Percentiles rank a stretch among this genome's conserved stretches.
These are phyloP conservation scores for Panicum miliaceum DNA, from an alignment of 176 grass and related monocot species.

Conservation along the genomic window DNA sequence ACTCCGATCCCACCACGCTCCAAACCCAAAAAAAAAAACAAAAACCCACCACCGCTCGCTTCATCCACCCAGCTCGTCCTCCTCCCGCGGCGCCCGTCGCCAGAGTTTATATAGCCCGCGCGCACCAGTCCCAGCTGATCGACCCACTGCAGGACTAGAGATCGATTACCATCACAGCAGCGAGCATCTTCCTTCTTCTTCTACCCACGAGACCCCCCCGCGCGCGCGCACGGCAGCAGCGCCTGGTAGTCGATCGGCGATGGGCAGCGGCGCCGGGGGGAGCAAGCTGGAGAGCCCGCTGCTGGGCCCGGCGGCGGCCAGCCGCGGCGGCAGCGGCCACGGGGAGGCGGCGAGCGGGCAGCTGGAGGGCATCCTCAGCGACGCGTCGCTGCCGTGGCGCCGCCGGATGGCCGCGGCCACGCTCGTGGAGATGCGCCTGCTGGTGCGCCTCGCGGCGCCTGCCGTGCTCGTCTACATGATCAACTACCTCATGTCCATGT, in stretches of 20 bases:
- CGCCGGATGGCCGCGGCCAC: slow-evolving; percentile 10
- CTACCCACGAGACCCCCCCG: too few relatives aligned
- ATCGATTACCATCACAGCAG: too few relatives aligned
- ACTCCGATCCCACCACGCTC: too few relatives aligned
- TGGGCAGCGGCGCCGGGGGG: not conserved
- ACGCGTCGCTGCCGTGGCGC: slow-evolving; percentile 3
- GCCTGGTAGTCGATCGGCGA: not conserved
- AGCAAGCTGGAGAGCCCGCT: slow-evolving; percentile 2
- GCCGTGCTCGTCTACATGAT: slow-evolving; percentile 67
- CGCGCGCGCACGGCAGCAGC: too few relatives aligned
- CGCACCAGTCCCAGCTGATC: too few relatives aligned
- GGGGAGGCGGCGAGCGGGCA: not conserved
- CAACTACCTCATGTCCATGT: slow-evolving; percentile 68
- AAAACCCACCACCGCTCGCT: too few relatives aligned
- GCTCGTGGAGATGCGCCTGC: slow-evolving; percentile 1
- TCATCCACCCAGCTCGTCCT: too few relatives aligned
- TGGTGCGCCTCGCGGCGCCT: slow-evolving; percentile 36
- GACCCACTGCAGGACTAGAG: too few relatives aligned
- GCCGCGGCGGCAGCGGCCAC: not conserved
- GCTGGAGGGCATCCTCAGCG: slow-evolving; percentile 65
- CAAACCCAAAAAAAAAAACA: too few relatives aligned
- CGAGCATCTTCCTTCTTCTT: too few relatives aligned
- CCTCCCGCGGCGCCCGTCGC: too few relatives aligned
- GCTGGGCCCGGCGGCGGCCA: not conserved
- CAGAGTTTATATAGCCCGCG: too few relatives aligned